These are phyloP conservation scores for Hypoxylon sp. DNA, from an alignment of 2,329 filamentous ascomycete species.

Conservation along the genomic window DNA sequence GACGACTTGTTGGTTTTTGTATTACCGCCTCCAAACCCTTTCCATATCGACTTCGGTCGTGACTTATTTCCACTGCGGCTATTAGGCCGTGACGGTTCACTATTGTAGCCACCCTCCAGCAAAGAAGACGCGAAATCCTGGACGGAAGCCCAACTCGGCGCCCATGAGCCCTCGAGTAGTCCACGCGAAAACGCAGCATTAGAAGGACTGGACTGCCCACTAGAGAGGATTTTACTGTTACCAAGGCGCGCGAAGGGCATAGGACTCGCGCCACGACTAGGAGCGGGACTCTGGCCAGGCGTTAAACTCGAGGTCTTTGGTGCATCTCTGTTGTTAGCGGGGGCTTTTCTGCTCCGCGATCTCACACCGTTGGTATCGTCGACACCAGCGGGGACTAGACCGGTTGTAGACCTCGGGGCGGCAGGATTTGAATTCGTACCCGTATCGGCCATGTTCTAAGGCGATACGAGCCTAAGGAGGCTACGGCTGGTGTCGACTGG, in stretches of 20 bases:
- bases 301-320: slow-evolving; percentile 54
- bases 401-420: slow-evolving; percentile 63
- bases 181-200: slow-evolving; percentile 57
- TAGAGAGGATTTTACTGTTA: slow-evolving; percentile 47
- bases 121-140: slow-evolving; percentile 68
- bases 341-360: slow-evolving; percentile 66
- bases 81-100: slow-evolving; percentile 54
- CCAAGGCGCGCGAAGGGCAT: slow-evolving; percentile 62
- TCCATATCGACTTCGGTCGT: slow-evolving; percentile 53
- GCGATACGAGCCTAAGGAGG: slow-evolving; percentile 42
- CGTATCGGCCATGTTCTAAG: slow-evolving; percentile 52
- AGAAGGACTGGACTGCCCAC: slow-evolving; percentile 51
- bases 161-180: slow-evolving; percentile 67
- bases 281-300: slow-evolving; percentile 57
- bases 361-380: slow-evolving; percentile 62
- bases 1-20: slow-evolving; percentile 50
- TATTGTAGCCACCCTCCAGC: slow-evolving; percentile 56
- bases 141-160: slow-evolving; percentile 69
- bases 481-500: slow-evolving; percentile 46
- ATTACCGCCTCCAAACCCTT: slow-evolving; percentile 48
- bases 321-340: slow-evolving; percentile 52
- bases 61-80: slow-evolving; percentile 53
- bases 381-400: slow-evolving; percentile 60
- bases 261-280: slow-evolving; percentile 65
- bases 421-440: slow-evolving; percentile 46